phyloP scores from a whole-genome alignment of 108 stramenopile species.

The Skeletonema grethae region DNA sequence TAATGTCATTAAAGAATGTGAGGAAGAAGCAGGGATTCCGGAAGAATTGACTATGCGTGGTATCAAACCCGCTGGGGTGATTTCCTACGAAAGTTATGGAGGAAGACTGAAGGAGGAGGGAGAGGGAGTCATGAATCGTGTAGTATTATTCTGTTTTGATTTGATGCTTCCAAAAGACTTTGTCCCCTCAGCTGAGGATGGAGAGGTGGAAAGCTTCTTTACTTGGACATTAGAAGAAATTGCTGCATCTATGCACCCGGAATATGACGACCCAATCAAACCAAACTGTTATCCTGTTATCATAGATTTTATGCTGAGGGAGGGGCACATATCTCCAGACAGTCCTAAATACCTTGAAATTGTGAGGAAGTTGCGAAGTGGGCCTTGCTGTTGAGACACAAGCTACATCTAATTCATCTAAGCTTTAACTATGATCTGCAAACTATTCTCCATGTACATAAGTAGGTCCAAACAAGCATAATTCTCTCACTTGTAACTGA shows the following conservation, averaged over 20 bases:
- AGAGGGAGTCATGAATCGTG: conserved; percentile 64
- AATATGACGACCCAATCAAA: conserved; percentile 81
- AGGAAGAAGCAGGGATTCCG: conserved; percentile 88
- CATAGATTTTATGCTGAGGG: conserved; percentile 80
- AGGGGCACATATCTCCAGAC: conserved; percentile 65
- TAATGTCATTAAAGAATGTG: conserved; percentile 89
- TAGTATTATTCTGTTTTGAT: conserved; percentile 84
- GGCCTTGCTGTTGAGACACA: conserved; percentile 9
- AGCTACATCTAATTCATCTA: background rate
- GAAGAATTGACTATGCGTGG: conserved; percentile 47
- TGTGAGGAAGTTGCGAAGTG: conserved; percentile 69
- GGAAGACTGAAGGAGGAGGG: conserved; percentile 10
- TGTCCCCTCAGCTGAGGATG: conserved; percentile 79
- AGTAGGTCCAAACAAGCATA: too few relatives aligned
- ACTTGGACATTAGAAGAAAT: conserved; percentile 68
- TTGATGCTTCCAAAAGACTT: conserved; percentile 74
- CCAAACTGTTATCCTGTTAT: conserved; percentile 89
- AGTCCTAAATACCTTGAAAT: conserved; percentile 78
- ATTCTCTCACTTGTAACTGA: too few relatives aligned
- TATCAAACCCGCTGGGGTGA: conserved; percentile 68
- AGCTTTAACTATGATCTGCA: too few relatives aligned
- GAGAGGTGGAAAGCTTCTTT: conserved; percentile 90
- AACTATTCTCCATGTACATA: too few relatives aligned
- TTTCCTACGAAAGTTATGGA: conserved; percentile 69
- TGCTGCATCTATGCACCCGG: conserved; percentile 55